A percentile compares a stretch with the other conserved stretches of the same genome.
These are phyloP conservation scores for Cladorrhinum sp. DNA, from an alignment of 2,329 filamentous ascomycete species.

Conservation along the genomic window DNA sequence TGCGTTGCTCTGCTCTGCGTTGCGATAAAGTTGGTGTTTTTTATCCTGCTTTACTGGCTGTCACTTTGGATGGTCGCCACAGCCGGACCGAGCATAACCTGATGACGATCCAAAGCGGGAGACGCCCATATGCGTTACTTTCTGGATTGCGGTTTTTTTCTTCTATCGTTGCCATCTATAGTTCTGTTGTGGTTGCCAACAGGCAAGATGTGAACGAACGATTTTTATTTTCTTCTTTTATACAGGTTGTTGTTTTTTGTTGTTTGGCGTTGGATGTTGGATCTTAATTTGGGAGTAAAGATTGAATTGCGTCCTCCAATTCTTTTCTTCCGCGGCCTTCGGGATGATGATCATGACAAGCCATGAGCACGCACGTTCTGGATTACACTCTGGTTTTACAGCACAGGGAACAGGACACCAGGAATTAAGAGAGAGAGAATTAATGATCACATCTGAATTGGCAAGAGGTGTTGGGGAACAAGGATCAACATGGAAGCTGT, in stretches of 20 bases:
- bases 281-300: neutral
- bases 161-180: too few species aligned
- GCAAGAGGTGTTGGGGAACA: neutral
- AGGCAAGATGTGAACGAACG: neutral
- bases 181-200: neutral
- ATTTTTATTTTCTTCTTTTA: neutral
- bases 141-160: neutral
- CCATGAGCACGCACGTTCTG: neutral
- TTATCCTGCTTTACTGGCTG: neutral
- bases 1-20: neutral
- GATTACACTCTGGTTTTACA: neutral
- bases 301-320: neutral
- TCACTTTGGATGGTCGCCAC: neutral
- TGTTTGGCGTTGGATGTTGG: conserved; percentile 1
- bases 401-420: neutral
- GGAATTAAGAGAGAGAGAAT: neutral
- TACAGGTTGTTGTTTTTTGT: neutral
- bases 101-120: neutral
- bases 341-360: neutral
- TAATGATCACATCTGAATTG: neutral
- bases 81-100: too few species aligned
- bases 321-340: neutral
- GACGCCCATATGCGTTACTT: neutral
- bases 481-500: neutral
- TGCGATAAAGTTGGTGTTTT: neutral